These are phyloP conservation scores for Pseudogymnoascus sp. DNA, from an alignment of 2,329 filamentous ascomycete genomes.

Conservation along the genomic window DNA sequence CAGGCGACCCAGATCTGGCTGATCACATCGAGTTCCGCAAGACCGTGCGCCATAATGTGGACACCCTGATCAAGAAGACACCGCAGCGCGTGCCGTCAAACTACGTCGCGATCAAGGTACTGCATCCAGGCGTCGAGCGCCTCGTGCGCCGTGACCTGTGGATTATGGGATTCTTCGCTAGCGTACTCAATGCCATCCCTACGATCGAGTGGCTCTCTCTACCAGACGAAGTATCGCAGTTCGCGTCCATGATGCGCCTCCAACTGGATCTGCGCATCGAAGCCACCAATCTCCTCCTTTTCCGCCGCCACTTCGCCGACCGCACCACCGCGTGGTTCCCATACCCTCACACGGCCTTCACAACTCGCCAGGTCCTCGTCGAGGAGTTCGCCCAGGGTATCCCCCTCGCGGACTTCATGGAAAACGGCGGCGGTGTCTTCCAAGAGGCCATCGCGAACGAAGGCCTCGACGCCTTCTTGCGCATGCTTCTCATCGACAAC, in stretches of 20 bases:
- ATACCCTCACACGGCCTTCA: conserved; percentile 86
- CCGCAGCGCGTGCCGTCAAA: conserved; percentile 79
- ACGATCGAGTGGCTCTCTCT: conserved; percentile 97
- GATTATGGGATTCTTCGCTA: conserved; percentile 91
- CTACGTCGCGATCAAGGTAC: conserved; percentile 92
- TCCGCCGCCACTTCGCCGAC: conserved; percentile 83
- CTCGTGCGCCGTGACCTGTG: conserved; percentile 82
- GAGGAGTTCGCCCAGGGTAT: conserved; percentile 96
- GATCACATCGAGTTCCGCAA: conserved; percentile 51
- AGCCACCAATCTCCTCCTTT: conserved; percentile 78
- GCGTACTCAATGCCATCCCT: conserved; percentile 73
- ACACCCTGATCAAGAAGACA: conserved; percentile 76
- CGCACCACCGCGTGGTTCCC: conserved; percentile 95
- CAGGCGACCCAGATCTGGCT: conserved; percentile 46
- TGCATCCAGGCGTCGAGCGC: conserved; percentile 85
- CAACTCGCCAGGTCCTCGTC: conserved; percentile 82
- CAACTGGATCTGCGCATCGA: conserved; percentile 94
- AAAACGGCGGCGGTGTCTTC: conserved; percentile 85
- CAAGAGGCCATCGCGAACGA: conserved; percentile 92
- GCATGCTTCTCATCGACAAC: conserved; percentile 95
- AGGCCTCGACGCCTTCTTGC: conserved; percentile 88
- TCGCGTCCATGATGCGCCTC: conserved; percentile 98
- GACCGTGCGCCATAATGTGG: conserved; percentile 72
- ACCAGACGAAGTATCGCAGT: conserved; percentile 87
- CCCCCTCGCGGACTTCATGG: conserved; percentile 79